Conservation (phyloP, 2,329 filamentous ascomycete genomes). For the Fusarium dimerum region DNA sequence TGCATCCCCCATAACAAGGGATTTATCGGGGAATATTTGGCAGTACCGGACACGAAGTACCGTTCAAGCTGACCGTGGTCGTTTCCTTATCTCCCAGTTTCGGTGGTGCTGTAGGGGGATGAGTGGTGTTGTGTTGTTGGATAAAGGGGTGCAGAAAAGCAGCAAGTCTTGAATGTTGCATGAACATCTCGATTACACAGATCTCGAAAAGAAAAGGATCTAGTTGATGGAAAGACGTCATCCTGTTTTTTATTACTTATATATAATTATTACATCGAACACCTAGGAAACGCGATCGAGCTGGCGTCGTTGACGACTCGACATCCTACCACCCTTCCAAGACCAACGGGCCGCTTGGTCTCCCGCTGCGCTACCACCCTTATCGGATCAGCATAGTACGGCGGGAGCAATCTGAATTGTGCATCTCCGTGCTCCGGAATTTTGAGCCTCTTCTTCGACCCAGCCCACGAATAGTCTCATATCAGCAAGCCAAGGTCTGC, state of each 20-base stretch:
- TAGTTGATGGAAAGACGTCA: too few relatives aligned
- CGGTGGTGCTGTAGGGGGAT: background rate
- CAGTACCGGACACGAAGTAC: background rate
- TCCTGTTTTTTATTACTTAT: too few relatives aligned
- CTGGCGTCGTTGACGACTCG: slow-evolving; percentile 5
- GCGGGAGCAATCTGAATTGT: slow-evolving; percentile 11
- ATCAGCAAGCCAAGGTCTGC: slow-evolving; percentile 12
- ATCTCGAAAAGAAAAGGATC: background rate
- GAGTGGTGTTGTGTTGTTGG: background rate
- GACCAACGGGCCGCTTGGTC: slow-evolving; percentile 15
- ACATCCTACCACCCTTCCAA: slow-evolving; percentile 13
- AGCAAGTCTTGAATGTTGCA: background rate
- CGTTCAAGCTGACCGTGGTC: background rate
- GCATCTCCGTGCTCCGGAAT: slow-evolving; percentile 29
- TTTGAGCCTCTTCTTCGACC: slow-evolving; percentile 11
- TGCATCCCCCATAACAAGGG: slow-evolving; percentile 14
- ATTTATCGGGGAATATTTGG: slow-evolving; percentile 9
- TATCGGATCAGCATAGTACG: slow-evolving; percentile 25
- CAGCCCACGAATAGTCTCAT: slow-evolving; percentile 13
- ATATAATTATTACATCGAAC: too few relatives aligned
- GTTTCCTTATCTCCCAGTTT: background rate
- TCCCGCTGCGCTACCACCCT: slow-evolving; percentile 18
- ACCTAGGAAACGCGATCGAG: background rate
- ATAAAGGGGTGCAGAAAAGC: background rate
- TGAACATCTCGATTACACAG: background rate